Percentiles rank a stretch among this genome's conserved stretches.
These are phyloP conservation scores for Bassia scoparia DNA, from an alignment of 148 eudicot genomes.

Conservation along the genomic window DNA sequence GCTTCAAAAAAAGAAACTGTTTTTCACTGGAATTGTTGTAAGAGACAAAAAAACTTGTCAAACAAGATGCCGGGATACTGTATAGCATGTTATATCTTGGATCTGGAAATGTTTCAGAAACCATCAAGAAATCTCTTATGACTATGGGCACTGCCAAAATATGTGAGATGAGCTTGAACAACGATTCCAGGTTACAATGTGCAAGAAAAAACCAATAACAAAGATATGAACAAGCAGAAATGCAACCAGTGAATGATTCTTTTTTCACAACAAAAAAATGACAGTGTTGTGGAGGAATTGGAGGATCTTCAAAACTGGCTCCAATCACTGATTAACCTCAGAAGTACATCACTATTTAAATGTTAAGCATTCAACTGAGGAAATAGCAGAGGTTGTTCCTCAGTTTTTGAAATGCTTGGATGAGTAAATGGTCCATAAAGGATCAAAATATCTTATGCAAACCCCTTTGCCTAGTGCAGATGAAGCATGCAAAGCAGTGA, in stretches of 20 bases:
- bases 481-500: background rate
- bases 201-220: background rate
- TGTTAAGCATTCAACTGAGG: background rate
- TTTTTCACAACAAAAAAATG: background rate
- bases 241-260: background rate
- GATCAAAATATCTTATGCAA: background rate
- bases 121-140: background rate
- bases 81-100: too few relatives aligned
- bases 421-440: background rate
- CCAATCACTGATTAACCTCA: background rate
- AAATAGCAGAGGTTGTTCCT: background rate
- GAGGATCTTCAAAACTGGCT: background rate
- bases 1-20: too few relatives aligned
- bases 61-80: too few relatives aligned
- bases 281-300: background rate
- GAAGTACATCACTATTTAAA: background rate
- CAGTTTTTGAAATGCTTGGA: background rate
- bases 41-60: too few relatives aligned
- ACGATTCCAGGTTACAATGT: too few relatives aligned
- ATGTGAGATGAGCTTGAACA: background rate
- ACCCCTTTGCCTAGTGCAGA: background rate
- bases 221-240: background rate
- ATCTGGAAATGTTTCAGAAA: background rate
- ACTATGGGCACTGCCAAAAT: background rate
- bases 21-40: too few relatives aligned